Evolutionary conservation across 345 rosid species (phyloP), one percentile per base, ranked within the genome.

Genomic region (Clarkia xantiana): DNA sequence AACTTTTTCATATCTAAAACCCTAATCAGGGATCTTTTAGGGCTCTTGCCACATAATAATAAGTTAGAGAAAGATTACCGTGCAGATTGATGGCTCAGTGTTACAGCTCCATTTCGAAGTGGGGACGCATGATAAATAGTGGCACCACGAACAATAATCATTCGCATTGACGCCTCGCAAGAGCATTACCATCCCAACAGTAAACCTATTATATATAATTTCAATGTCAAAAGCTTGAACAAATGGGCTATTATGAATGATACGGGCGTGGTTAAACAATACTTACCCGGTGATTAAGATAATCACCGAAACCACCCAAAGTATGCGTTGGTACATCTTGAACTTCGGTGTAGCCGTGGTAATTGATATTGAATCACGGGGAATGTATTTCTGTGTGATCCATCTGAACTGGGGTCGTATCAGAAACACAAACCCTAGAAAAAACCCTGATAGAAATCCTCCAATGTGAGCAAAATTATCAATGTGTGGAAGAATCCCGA

Each of bases 391-490:
- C 71, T 62, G 80, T 53, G 67, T 63, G 60, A 85, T 62, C 94
- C 94, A 89, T 55, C 79, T 76, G 39, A 58, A 78, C 60, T 89
- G 97, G 2, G 95, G 97, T 12, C 88, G 95, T 51, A 90, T 79
- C 45, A 90, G 65, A 54, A 83, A 68, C 46, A 90, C 78, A 45
- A 86, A 82, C 7, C 97, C 97, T 14, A 90, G 91, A 45, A 90
- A 64, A 62, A 90, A 86, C 14, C 97, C 97, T 0, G 97, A 63
- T 43, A 63, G 63, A 65, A 90, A 86, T 40, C 95, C 97, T 68
- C 97, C 97, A 12, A 86, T 72, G 25, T 90, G 97, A 53, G 97
- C 94, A 70, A 83, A 90, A 71, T 86, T 90, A 76, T 90, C 97
- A 11, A 90, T 82, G 8, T 79, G 86, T 0, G 97, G 97, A 49